Evolutionary conservation across 2,329 filamentous ascomycete genomes (phyloP).

Genomic region (Phialophora macrospora): DNA sequence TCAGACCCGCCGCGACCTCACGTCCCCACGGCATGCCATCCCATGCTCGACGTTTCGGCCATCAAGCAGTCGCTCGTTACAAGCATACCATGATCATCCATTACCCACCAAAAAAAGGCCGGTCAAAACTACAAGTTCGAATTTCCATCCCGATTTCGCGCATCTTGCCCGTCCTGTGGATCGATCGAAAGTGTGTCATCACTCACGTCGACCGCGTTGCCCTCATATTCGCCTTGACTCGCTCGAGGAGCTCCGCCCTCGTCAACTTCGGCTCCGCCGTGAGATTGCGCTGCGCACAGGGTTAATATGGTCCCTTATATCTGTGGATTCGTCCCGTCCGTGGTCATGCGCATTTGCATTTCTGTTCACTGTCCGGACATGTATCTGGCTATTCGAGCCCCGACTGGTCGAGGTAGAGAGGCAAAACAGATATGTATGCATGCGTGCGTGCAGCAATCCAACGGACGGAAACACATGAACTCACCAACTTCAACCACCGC

Average conservation of each 20-base stretch:
- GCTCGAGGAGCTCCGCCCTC: slow-evolving; percentile 67
- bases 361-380: not conserved
- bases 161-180: not conserved
- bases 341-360: not conserved
- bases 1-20: too few relatives aligned
- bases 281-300: slow-evolving; percentile 62
- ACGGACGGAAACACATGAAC: slow-evolving; percentile 43
- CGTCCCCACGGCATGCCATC: not conserved
- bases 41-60: not conserved
- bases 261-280: slow-evolving; percentile 64
- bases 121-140: not conserved
- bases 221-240: slow-evolving; percentile 69
- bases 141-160: too few relatives aligned
- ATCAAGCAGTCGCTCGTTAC: not conserved
- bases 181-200: not conserved
- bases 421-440: not conserved
- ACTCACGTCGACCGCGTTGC: slow-evolving; percentile 5
- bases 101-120: not conserved
- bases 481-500: slow-evolving; percentile 79
- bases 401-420: not conserved
- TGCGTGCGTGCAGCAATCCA: not conserved
- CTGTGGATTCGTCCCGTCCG: not conserved
- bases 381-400: not conserved
- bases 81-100: not conserved
- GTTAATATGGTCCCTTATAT: not conserved